Base-by-base conservation (phyloP, 306 rosid species). In the Rubus parviflorus region DNA sequence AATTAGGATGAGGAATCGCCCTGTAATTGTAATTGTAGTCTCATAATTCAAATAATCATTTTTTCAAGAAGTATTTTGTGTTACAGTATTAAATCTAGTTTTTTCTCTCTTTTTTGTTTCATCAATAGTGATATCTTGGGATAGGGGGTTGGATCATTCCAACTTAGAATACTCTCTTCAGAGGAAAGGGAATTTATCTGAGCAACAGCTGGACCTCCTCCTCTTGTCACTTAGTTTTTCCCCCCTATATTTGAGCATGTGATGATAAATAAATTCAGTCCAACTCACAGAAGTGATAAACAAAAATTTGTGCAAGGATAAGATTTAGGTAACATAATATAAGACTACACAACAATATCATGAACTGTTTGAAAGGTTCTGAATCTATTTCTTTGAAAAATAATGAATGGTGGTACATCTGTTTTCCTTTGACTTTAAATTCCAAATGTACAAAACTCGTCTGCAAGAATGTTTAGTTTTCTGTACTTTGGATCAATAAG, bases 381-480 rank as follows among this genome's bases (percentile, higher is more conserved):
- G 61, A n/a, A 57, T 51, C 20, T 45, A 73, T 17, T 77, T 48
- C 8, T 7, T 38, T n/a, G 53, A 68, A 78, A 78, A 54, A 57
- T 73, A 72, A 71, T 41, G 56, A 83, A 83, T 73, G 47, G 47
- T 1, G 43, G 49, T 58, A 20, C 45, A 46, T 62, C 54, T 35
- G 53, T 43, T 76, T 49, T 56, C 46, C 52, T 38, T 48, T 48
- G 22, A 48, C 30, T 69, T 68, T 66, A 66, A 78, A 84, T 74
- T 77, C 69, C 49, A 62, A 23, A 70, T 42, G 40, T 73, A 42
- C 42, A 73, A 11, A 57, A 56, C 22, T 81, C 35, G 63, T 53
- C 38, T 74, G 61, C 81, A 71, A 78, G 69, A 49, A 64, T 68
- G 65, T 56, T 51, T 47, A 30, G 15, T 57, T 45, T 68, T 69